These are phyloP conservation scores for Neurospora sp. DNA, from an alignment of 495 filamentous ascomycete species.

Conservation along the genomic window DNA sequence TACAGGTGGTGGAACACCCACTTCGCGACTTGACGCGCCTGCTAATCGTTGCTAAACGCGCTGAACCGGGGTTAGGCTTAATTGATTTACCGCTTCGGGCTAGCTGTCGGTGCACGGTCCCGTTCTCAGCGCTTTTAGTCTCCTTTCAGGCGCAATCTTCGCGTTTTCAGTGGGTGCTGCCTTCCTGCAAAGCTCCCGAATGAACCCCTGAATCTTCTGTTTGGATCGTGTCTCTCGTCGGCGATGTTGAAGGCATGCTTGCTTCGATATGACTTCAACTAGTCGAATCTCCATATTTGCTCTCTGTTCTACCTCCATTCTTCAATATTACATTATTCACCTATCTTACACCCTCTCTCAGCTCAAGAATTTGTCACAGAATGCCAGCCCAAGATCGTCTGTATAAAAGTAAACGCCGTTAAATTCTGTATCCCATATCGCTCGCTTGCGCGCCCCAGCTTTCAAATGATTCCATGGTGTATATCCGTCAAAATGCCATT, in stretches of 20 bases:
- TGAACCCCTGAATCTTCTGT: neutral
- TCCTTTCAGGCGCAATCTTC: neutral
- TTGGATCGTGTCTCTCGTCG: neutral
- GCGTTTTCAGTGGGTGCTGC: neutral
- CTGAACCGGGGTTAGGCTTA: neutral
- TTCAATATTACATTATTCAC: neutral
- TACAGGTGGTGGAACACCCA: neutral
- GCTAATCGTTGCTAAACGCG: neutral
- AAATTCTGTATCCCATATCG: neutral
- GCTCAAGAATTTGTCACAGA: neutral
- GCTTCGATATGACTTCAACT: neutral
- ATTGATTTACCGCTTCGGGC: neutral
- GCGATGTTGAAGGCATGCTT: neutral
- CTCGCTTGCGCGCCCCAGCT: neutral
- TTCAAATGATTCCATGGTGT: neutral
- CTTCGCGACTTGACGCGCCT: neutral
- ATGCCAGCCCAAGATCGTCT: neutral
- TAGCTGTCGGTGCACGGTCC: neutral
- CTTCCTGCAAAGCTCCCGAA: neutral
- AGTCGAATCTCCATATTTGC: neutral
- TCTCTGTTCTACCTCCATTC: neutral
- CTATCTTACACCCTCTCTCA: neutral
- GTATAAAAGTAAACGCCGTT: neutral
- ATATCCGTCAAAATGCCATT: neutral
- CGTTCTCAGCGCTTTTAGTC: neutral